A percentile compares a stretch with the other conserved stretches of the same genome.
Evolutionary conservation across 306 rosid genomes (phyloP).

Genomic region (Clitoria ternatea): DNA sequence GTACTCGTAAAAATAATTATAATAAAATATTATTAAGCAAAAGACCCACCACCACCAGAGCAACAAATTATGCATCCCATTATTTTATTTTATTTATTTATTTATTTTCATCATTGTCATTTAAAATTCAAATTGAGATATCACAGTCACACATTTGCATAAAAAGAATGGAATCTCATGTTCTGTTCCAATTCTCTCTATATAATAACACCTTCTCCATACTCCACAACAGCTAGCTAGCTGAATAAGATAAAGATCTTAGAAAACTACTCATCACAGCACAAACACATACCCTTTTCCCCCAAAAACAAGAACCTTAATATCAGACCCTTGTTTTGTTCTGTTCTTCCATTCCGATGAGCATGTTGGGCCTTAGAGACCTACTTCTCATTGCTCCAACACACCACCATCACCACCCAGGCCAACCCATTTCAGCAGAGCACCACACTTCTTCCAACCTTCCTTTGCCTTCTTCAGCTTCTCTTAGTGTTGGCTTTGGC

Average conservation of each 20-base stretch:
- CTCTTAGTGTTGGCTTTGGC: conserved; percentile 79
- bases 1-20: no score
- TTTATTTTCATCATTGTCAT: no score
- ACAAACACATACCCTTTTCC: background rate
- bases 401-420: conserved; percentile 39
- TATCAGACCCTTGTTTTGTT: background rate
- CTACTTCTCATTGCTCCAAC: conserved; percentile 63
- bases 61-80: background rate
- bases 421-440: conserved; percentile 53
- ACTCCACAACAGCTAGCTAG: background rate
- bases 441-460: conserved; percentile 43
- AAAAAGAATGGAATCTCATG: conserved; percentile 27
- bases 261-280: background rate
- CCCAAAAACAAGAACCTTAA: background rate
- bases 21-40: background rate
- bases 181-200: background rate
- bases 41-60: background rate
- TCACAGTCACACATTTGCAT: background rate
- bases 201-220: conserved; percentile 1
- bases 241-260: background rate
- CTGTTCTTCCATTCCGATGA: no score
- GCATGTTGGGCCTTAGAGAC: conserved; percentile 81
- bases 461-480: conserved; percentile 44
- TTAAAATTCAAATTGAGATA: background rate
- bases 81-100: background rate